phyloP scores from a whole-genome alignment of 495 filamentous ascomycete species.

The Aspergillus coremiiformis region DNA sequence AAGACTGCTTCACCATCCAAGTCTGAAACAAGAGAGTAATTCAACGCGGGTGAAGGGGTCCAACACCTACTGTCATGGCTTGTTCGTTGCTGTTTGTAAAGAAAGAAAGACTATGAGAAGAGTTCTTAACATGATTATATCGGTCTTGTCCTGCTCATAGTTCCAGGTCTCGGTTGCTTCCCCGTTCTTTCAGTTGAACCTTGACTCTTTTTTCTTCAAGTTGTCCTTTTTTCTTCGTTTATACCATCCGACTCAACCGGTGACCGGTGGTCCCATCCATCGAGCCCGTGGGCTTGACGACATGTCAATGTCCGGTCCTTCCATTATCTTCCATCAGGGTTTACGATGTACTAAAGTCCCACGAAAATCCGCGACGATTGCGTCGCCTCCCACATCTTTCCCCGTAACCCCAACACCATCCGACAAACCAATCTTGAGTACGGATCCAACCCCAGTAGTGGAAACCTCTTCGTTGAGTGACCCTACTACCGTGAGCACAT shows the following conservation, averaged over 20 bases:
- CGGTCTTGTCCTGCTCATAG: background rate
- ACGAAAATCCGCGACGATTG: slow-evolving; percentile 5
- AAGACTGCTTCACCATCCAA: slow-evolving; percentile 12
- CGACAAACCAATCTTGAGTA: background rate
- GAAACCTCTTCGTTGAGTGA: background rate
- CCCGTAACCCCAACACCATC: background rate
- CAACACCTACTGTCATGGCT: slow-evolving; percentile 14
- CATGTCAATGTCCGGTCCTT: slow-evolving; percentile 18
- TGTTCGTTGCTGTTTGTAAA: background rate
- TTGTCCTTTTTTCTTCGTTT: background rate
- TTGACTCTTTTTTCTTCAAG: background rate
- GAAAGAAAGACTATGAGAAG: slow-evolving; percentile 2
- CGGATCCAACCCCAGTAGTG: background rate
- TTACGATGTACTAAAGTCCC: slow-evolving; percentile 18
- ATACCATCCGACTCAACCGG: background rate
- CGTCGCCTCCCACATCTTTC: background rate
- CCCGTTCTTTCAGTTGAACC: background rate
- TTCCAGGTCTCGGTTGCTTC: background rate
- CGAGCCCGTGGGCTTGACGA: slow-evolving; percentile 11
- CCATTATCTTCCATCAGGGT: slow-evolving; percentile 16
- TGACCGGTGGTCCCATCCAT: background rate
- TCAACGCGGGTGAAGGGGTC: slow-evolving; percentile 5
- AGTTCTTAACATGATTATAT: background rate
- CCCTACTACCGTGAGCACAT: background rate
- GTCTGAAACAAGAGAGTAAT: slow-evolving; percentile 11